Evolutionary conservation across 345 rosid genomes (phyloP), one percentile per base, ranked within the genome.

Genomic region (Gossypioides kirkii): DNA sequence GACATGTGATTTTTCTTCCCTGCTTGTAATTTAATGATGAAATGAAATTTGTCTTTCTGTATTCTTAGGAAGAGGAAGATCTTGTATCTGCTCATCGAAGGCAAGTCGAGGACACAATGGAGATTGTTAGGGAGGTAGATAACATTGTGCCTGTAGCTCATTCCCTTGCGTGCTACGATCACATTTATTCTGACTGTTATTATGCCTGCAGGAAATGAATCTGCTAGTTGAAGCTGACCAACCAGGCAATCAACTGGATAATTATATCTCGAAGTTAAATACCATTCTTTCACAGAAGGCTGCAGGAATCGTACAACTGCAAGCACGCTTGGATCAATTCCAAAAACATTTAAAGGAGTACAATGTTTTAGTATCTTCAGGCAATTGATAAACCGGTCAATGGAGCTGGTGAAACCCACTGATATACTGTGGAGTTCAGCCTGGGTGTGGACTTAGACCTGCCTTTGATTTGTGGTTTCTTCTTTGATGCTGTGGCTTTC

Each of bases 231-330:
- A 85, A 85, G 92, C 82, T 50, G 87, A 88, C 73, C 87, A 84
- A 80, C 90, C 87, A 9, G 90, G 90, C 59, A 88, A 88, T 78
- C 86, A 80, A 36, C 77, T 86, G 28, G 87, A 86, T 69, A 80
- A 81, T 71, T 88, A 86, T 80, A 72, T 88, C 43, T 63, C 82
- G 28, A 88, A 80, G 72, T 73, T 88, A 56, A 85, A 84, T 70
- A 59, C 79, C 65, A 80, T 85, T 77, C 90, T 88, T 62, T 82
- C 89, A 7, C 84, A 83, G 73, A 88, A 88, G 76, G 88, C 92
- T 53, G 82, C 89, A 63, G 90, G 87, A 67, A 84, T 88, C 45
- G 62, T 78, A 43, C 89, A 86, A 71, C 76, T 88, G 23, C 90
- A 84, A 73, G 71, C 77, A 7, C 86, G 77, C 11, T 68, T 88